These are phyloP conservation scores for Pochonia chlamydosporia DNA, from an alignment of 2,329 filamentous ascomycete species.

Conservation along the genomic window DNA sequence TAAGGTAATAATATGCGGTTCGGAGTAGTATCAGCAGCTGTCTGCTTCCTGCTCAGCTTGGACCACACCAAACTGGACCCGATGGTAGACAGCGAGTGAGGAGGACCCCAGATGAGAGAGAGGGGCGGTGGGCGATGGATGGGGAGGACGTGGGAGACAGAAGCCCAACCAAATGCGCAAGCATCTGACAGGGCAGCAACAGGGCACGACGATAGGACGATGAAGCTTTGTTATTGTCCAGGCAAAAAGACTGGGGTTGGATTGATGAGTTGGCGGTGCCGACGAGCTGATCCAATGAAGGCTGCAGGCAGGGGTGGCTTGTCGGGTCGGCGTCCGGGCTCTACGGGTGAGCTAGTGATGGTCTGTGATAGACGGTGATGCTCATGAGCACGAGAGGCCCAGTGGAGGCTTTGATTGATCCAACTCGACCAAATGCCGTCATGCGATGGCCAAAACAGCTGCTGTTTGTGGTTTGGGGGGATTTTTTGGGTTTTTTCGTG, in stretches of 20 bases:
- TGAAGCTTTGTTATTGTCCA: constrained; percentile 5
- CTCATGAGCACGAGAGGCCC: background rate
- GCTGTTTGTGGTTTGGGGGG: background rate
- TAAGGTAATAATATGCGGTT: no score
- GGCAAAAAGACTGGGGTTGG: constrained; percentile 12
- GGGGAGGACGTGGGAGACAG: background rate
- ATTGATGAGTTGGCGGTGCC: constrained; percentile 35
- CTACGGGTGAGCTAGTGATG: constrained; percentile 9
- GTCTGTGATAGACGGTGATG: constrained; percentile 3
- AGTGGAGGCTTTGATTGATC: background rate
- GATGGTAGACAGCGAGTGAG: no score
- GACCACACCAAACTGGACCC: no score
- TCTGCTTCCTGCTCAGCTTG: no score
- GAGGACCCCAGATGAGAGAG: no score
- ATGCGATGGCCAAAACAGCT: background rate
- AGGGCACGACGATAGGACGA: constrained; percentile 1
- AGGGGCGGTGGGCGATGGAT: background rate
- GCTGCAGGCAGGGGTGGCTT: constrained; percentile 19
- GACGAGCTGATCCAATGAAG: constrained; percentile 29
- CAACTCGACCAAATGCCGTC: background rate
- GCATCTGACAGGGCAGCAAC: background rate
- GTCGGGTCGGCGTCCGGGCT: constrained; percentile 10
- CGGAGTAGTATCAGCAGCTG: background rate
- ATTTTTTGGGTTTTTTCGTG: no score
- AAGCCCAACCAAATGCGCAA: constrained; percentile 2